Conservation (phyloP, 345 rosid species). For the Eucalyptus leucophloia region DNA sequence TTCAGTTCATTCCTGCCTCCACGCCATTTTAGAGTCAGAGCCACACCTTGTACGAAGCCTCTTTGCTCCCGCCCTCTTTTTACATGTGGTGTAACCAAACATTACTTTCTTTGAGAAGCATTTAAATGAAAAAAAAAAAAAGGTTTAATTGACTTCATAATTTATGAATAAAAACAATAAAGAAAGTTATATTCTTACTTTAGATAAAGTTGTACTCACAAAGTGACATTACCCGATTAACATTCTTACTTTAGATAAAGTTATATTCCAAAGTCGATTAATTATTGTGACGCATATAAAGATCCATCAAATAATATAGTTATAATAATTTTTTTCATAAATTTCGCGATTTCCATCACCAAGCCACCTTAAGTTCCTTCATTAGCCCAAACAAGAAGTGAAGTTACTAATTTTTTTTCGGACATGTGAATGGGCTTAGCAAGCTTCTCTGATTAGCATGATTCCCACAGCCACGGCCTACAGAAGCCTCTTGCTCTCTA, state of each 20-base stretch:
- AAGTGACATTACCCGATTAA: not conserved
- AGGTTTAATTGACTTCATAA: not conserved
- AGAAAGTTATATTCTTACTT: not conserved
- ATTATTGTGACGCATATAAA: not conserved
- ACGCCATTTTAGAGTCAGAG: too few species aligned
- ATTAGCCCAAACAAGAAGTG: not conserved
- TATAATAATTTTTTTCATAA: not conserved
- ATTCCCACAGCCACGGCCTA: not conserved
- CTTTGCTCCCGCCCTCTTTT: not conserved
- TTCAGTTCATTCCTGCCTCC: too few species aligned
- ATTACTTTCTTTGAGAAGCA: not conserved
- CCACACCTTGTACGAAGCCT: too few species aligned
- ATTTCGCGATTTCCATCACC: not conserved
- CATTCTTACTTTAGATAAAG: not conserved
- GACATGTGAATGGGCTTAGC: not conserved
- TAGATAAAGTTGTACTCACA: not conserved
- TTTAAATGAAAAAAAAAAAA: not conserved
- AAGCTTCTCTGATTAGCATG: not conserved
- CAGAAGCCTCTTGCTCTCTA: not conserved
- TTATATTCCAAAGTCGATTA: not conserved
- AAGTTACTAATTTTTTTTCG: not conserved
- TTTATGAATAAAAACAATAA: not conserved
- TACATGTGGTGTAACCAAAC: not conserved
- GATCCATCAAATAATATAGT: not conserved
- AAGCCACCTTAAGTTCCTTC: not conserved